Base-by-base conservation (phyloP, 2,329 filamentous ascomycete species). In the Penicillium sp. region DNA sequence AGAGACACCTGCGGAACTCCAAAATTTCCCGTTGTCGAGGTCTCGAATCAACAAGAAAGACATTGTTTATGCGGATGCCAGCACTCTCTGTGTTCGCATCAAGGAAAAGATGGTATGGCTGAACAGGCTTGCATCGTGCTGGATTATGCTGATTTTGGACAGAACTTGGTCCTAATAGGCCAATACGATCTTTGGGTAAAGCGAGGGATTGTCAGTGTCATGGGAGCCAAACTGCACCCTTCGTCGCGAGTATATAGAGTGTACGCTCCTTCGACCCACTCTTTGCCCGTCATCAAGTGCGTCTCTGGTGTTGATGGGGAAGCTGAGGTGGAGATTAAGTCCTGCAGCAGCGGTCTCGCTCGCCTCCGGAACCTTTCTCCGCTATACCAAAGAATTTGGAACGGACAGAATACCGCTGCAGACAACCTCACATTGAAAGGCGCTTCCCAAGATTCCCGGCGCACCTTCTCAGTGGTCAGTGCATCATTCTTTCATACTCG, bases 171-270 rank as follows among this genome's bases (percentile, higher is more conserved):
- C 7, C 46, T 78, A 6, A 45, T 77, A n/a, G 84, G 84, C 12
- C 76, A 79, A 41, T 85, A 82, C 61, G 76, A 82, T 52, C 63
- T 86, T n/a, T 77, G 77, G 68, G 78, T 86, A 5, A 74, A 78
- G 42, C 73, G 76, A 61, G 84, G 83, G 12, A 74, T 81, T 24
- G 68, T 85, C 31, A 80, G 77, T 44, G 64, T 85, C 44, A 80
- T 82, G 64, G 84, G 84, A 31, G 81, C 82, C n/a, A 80, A 81
- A 38, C 59, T 86, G 9, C 73, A 76, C 50, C 74, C 79, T 12
- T 74, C 75, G 2, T 62, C 72, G 7, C 60, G 61, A 12, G 43
- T 70, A 1, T 75, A 79, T 59, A 71, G 79, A 51, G 75, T 83
- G 7, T 83, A 76, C 67, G 81, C 81, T 5, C 79, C 82, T 10